Evolutionary conservation across 441 rosid species (phyloP).

Genomic region (Bocquillonia castaneifolia): DNA sequence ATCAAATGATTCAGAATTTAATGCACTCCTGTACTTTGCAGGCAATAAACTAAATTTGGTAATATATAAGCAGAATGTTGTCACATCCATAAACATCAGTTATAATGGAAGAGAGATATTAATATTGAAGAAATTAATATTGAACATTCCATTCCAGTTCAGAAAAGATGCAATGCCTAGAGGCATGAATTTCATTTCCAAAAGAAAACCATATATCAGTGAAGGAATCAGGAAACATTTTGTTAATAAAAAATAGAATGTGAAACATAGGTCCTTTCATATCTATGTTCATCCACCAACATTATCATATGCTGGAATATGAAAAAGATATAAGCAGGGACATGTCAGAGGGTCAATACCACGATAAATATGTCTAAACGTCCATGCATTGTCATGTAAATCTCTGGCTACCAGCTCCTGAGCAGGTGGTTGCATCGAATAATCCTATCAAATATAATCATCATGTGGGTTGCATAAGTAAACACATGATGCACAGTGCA

Average conservation of each 20-base stretch:
- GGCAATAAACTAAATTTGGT: not conserved
- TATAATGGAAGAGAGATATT: not conserved
- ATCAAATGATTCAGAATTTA: slow-evolving; percentile 7
- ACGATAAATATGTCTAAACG: slow-evolving; percentile 91
- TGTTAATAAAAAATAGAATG: not conserved
- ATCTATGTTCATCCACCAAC: not conserved
- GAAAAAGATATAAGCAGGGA: not conserved
- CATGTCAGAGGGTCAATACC: slow-evolving; percentile 34
- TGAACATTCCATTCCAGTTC: too few relatives aligned
- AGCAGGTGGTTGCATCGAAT: slow-evolving; percentile 86
- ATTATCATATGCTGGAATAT: not conserved
- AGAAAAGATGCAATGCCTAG: too few relatives aligned
- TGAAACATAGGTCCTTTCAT: not conserved
- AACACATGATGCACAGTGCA: slow-evolving; percentile 10
- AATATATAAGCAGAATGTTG: not conserved
- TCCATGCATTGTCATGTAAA: slow-evolving; percentile 81
- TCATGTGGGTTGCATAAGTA: slow-evolving; percentile 23
- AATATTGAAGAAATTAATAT: not conserved
- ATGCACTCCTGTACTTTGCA: not conserved
- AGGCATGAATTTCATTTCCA: too few relatives aligned
- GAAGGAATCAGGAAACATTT: not conserved
- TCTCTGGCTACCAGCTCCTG: slow-evolving; percentile 85
- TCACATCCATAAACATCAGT: not conserved
- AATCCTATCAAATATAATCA: slow-evolving; percentile 52
- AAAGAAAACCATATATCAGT: not conserved